phyloP scores from a whole-genome alignment of 768 basidiomycete species.

The Mycena rebaudengoi region DNA sequence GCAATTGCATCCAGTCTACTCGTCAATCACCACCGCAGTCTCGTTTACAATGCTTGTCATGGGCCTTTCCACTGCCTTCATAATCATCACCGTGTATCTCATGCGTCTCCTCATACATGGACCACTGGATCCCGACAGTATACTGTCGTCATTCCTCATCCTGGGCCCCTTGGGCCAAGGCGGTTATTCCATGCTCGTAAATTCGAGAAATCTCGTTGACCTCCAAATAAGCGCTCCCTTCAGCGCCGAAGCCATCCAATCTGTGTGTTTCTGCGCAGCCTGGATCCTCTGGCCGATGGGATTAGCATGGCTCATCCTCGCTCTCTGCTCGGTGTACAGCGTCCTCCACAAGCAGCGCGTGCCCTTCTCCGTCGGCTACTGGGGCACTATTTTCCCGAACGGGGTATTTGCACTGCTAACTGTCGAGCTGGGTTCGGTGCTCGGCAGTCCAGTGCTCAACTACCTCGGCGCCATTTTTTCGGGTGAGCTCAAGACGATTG shows the following conservation, averaged over 20 bases:
- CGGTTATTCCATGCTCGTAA: constrained; percentile 56
- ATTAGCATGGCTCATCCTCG: constrained; percentile 57
- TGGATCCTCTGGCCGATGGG: constrained; percentile 65
- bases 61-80: constrained; percentile 58
- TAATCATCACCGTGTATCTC: constrained; percentile 64
- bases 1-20: constrained; percentile 43
- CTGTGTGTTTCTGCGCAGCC: constrained; percentile 54
- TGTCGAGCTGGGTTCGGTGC: constrained; percentile 55
- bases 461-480: constrained; percentile 64
- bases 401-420: constrained; percentile 60
- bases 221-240: constrained; percentile 56
- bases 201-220: constrained; percentile 53
- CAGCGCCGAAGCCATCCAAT: constrained; percentile 52
- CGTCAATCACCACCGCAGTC: constrained; percentile 56
- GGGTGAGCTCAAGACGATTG: constrained; percentile 45
- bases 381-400: constrained; percentile 67
- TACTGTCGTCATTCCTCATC: constrained; percentile 62
- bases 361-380: constrained; percentile 57
- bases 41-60: constrained; percentile 41
- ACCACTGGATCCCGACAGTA: constrained; percentile 44
- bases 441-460: constrained; percentile 60
- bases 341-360: constrained; percentile 42
- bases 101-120: constrained; percentile 58
- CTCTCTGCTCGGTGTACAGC: constrained; percentile 48
- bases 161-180: constrained; percentile 69